Evolutionary conservation across 352 stramenopile genomes (phyloP), one percentile per base, ranked within the genome.

Genomic region (Globisporangium heterothallicum): DNA sequence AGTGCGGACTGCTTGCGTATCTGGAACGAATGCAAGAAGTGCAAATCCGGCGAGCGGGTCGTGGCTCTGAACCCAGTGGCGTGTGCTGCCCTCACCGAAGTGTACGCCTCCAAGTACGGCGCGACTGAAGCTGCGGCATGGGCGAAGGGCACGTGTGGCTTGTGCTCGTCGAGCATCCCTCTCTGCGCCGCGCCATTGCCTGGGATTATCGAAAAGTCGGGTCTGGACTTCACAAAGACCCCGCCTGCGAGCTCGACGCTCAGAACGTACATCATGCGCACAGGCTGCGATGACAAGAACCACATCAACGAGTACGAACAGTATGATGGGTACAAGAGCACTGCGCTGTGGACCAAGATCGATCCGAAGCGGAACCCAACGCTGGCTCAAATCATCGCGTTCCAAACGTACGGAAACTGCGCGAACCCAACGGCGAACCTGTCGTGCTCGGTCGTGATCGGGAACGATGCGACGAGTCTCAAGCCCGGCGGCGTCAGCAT

Each of bases 141-240:
- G 38, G 59, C 59, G 4, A 45, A 43, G 5, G 54, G 25, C 35
- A 81, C 74, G 27, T 88, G 76, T 49, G 58, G 59, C 6, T 30
- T 82, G 1, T 85, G 74, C 51, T 29, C 25, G 9, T 46, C 50
- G 34, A 45, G 36, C 5, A 24, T 73, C 2, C 73, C 73, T 19
- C 53, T 88, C 27, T 87, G 76, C n/a, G 73, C 72, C 2, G 76
- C 76, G 8, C 72, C 72, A 21, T 61, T 88, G 7, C 74, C 77
- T 13, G 77, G 77, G 25, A 64, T 70, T 38, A 63, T 74, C 32
- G 73, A 85, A 50, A 64, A 53, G 25, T 81, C 71, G 38, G 74
- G 74, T 19, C 60, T 79, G 13, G 58, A 86, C 52, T 86, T 67
- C 57, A 71, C 68, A 14, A 58, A 52, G 34, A 55, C 53, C 4